Evolutionary conservation across 2,329 filamentous ascomycete genomes (phyloP), one percentile per base, ranked within the genome.

Genomic region (Diaporthe citriasiana): DNA sequence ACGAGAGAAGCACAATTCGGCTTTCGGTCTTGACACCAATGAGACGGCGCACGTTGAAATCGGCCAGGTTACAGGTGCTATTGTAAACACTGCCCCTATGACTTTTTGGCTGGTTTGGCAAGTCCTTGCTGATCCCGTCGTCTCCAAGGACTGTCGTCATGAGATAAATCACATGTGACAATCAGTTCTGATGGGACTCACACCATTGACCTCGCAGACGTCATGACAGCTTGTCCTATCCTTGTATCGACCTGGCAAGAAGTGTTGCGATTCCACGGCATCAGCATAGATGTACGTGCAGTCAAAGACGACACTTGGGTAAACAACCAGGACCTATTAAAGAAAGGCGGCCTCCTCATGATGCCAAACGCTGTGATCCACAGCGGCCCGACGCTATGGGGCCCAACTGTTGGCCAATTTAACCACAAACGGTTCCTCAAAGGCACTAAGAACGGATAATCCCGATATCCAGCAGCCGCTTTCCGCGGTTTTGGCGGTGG

Each of bases 181-280:
- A 66, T 5, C 19, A 40, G 25, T 25, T 4, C 51, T 38, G 69
- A 60, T n/a, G 69, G 55, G 27, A n/a, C 56, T 13, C 45, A 47
- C 19, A 71, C 55, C n/a, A 71, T 71, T 17, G 22, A 71, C 45
- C 53, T 71, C 25, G 69, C 69, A 47, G 57, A 60, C 25, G 69
- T 71, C 12, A 59, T 42, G 38, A 60, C 69, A 25, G 55, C 50
- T 4, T 78, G 76, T 38, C 76, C 76, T 19, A 70, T 75, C 30
- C 72, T 78, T 4, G 51, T 76, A 5, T 78, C 75, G 1, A 78
- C 76, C 33, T 73, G 59, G 57, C 72, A 76, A 38, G 74, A 78
- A 55, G 72, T 59, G 12, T 50, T 77, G 25, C 72, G 76, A n/a
- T 76, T 73, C n/a, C 42, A 56, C 15, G 47, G 71, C 47, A 76